Evolutionary conservation across 2,329 filamentous ascomycete species (phyloP), one percentile per base, ranked within the genome.

Genomic region (Chrysoporthe puriensis): DNA sequence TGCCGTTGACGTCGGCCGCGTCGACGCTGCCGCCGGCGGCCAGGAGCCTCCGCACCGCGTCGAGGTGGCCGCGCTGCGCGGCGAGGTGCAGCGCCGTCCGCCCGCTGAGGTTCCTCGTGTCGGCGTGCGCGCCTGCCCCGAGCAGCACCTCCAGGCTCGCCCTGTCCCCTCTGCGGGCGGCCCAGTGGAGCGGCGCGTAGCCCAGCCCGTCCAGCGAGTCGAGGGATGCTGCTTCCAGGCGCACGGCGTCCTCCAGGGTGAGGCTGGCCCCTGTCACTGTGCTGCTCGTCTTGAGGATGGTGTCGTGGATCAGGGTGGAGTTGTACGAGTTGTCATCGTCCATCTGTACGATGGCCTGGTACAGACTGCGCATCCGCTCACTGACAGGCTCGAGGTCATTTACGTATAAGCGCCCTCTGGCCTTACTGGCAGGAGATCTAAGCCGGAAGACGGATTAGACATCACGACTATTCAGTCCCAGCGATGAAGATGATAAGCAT

Each of bases 361-460:
- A 50, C 3, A 50, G 18, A 26, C 18, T n/a, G 46, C 21, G 46
- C 46, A 50, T 50, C 9, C 46, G 18, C 11, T 50, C 46, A 11
- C 46, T 50, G 11, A 50, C 21, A n/a, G 46, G 46, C 46, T 50
- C 46, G 46, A 50, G n/a, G n/a, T 50, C 46, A n/a, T n/a, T 50
- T 21, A 50, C 21, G 8, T 50, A 50, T 3, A 50, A n/a, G 46
- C 46, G 46, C 18, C 46, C 46, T 11, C 46, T 21, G 46, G 46
- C 46, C 21, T 50, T 50, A 3, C n/a, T 50, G 46, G 46, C 46
- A 8, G 46, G 46, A n/a, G 46, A 50, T 4, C 46, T 50, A 21
- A n/a, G 46, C 26, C 21, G 3, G 0, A 8, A 50, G 16, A 50
- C 46, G 26, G 46, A 8, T 50, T 11, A 18, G 46, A 50, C 21